Evolutionary conservation across 2,329 filamentous ascomycete species (phyloP), one percentile per base, ranked within the genome.

Genomic region (Exophiala alcalophila): DNA sequence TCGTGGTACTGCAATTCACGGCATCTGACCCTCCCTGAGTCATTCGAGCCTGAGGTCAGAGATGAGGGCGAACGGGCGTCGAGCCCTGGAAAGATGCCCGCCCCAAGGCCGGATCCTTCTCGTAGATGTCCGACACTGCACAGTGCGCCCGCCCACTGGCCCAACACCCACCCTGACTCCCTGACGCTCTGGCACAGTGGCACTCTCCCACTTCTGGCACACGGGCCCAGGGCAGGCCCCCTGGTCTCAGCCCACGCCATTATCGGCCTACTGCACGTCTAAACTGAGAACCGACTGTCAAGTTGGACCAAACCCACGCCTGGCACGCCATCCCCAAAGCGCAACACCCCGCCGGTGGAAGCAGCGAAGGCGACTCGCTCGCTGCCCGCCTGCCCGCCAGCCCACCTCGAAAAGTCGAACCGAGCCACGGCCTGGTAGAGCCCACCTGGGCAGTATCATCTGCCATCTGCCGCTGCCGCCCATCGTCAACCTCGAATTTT

Each of bases 401-500:
- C 23, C 24, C n/a, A 38, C 7, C 31, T 36, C 5, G 32, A 5
- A 9, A n/a, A 8, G 6, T 30, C 27, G 27, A 38, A 38, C 34
- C n/a, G n/a, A n/a, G n/a, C 28, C 29, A 26, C 14, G 23, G 10
- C n/a, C n/a, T 28, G 16, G n/a, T 10, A 30, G 25, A 31, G 36
- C 27, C 19, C 26, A 10, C 38, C 28, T 16, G n/a, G 14, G 16
- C 28, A 20, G 26, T 40, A 11, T 7, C 19, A 26, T 21, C 40
- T 37, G 25, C 33, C 21, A 27, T 20, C 11, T 11, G 12, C 11
- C 23, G 18, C 35, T 34, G 40, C 40, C 14, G 32, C n/a, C 46
- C 28, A 23, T 27, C 37, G 26, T 28, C 47, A 34, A 41, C 42
- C 42, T 49, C 47, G 47, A 49, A 40, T 40, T 49, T 47, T 45